These are phyloP conservation scores for Entomortierella chlamydospora DNA, from an alignment of 192 early-diverging fungal genomes.

Conservation along the genomic window DNA sequence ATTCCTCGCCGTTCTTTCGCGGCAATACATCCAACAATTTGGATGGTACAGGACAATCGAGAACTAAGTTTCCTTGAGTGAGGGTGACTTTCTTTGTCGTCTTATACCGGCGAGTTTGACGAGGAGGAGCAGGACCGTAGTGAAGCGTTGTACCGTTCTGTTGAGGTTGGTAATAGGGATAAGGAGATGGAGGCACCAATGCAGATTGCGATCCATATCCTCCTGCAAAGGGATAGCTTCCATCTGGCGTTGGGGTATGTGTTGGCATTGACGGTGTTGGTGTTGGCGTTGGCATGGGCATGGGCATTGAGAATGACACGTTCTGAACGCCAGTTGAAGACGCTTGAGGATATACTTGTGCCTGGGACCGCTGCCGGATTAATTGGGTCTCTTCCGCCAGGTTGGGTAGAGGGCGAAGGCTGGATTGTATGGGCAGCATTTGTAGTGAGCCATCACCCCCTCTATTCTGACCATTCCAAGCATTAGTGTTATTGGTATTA, in stretches of 20 bases:
- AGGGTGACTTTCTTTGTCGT: constrained; percentile 64
- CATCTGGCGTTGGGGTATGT: constrained; percentile 4
- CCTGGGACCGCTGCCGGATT: constrained; percentile 50
- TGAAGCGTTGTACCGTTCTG: constrained; percentile 29
- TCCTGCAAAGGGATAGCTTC: constrained; percentile 7
- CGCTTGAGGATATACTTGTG: constrained; percentile 21
- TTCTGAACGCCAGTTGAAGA: constrained; percentile 9
- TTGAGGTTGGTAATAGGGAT: background rate
- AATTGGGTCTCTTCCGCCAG: constrained; percentile 38
- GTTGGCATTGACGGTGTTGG: constrained; percentile 28
- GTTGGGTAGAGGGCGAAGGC: constrained; percentile 29
- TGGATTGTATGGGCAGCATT: background rate
- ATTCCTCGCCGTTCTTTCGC: constrained; percentile 65
- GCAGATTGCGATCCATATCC: constrained; percentile 29
- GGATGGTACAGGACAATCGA: constrained; percentile 71
- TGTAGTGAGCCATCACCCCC: background rate
- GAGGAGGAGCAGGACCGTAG: constrained; percentile 45
- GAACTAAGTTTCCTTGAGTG: constrained; percentile 73
- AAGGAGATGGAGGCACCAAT: background rate
- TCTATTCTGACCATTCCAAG: background rate
- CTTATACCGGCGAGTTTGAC: constrained; percentile 60
- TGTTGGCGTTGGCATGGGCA: constrained; percentile 2
- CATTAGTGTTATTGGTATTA: background rate
- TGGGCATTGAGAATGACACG: constrained; percentile 23
- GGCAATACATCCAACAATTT: constrained; percentile 63